These are phyloP conservation scores for Clarireedia hainanense DNA, from an alignment of 2,329 filamentous ascomycete species.

Conservation along the genomic window DNA sequence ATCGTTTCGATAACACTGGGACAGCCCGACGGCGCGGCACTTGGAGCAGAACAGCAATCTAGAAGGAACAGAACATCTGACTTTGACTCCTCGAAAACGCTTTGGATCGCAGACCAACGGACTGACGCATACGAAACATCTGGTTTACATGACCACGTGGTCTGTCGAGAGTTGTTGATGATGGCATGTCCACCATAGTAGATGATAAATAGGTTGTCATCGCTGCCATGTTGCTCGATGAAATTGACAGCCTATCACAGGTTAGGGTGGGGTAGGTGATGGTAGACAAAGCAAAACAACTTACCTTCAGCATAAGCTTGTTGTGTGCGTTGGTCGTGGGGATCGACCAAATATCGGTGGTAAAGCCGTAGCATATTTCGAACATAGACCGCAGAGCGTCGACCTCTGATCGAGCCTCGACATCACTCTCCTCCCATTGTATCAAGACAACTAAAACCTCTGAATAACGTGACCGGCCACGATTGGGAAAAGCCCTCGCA, in stretches of 20 bases:
- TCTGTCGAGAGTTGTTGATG: constrained; percentile 16
- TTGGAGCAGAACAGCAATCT: constrained; percentile 17
- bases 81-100: constrained; percentile 16
- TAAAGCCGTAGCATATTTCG: constrained; percentile 17
- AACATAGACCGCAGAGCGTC: constrained; percentile 17
- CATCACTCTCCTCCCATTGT: constrained; percentile 20
- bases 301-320: constrained; percentile 19
- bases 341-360: constrained; percentile 20
- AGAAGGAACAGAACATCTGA: constrained; percentile 16
- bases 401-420: constrained; percentile 15
- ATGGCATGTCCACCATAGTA: constrained; percentile 21
- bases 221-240: constrained; percentile 14
- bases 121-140: constrained; percentile 12
- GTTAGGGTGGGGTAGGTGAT: neutral
- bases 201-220: constrained; percentile 18
- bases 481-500: constrained; percentile 19
- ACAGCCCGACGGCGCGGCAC: constrained; percentile 11
- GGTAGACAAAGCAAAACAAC: neutral
- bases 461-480: constrained; percentile 17
- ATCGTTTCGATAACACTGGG: constrained; percentile 17
- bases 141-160: constrained; percentile 15
- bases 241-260: constrained; percentile 15
- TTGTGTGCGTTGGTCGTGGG: constrained; percentile 17
- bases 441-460: constrained; percentile 18
- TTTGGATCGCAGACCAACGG: constrained; percentile 19